phyloP scores from a whole-genome alignment of 2,329 filamentous ascomycete species.

The Microdochium nivale region DNA sequence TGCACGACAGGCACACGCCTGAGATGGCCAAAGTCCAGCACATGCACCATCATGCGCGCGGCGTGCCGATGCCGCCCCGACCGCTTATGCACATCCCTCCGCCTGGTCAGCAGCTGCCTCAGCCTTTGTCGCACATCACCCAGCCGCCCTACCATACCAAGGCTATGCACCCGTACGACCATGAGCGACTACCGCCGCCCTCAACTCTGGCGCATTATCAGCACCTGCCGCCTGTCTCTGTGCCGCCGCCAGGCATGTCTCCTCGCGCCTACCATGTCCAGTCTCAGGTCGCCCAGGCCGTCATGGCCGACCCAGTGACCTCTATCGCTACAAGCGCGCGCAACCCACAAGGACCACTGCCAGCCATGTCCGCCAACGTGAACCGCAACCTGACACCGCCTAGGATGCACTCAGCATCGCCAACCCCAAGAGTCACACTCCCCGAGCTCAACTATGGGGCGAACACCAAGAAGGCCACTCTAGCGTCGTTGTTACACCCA shows the following conservation, averaged over 20 bases:
- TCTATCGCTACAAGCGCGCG: conserved; percentile 18
- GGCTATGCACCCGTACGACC: conserved; percentile 10
- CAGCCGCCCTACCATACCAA: conserved; percentile 12
- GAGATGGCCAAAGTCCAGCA: conserved; percentile 15
- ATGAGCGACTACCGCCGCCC: conserved; percentile 15
- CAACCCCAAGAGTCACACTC: conserved; percentile 30
- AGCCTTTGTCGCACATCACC: not conserved
- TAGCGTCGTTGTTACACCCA: conserved; percentile 41
- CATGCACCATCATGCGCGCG: conserved; percentile 8
- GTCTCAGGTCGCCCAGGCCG: conserved; percentile 30
- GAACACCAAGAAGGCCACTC: conserved; percentile 30
- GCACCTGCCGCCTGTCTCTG: conserved; percentile 13
- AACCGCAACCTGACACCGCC: conserved; percentile 29
- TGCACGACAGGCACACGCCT: conserved; percentile 14
- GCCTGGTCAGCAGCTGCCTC: not conserved
- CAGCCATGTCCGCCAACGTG: conserved; percentile 23
- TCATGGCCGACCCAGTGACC: conserved; percentile 27
- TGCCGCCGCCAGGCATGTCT: conserved; percentile 23
- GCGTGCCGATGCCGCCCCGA: conserved; percentile 7
- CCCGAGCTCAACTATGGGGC: conserved; percentile 17
- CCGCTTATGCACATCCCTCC: conserved; percentile 5
- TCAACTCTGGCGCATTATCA: conserved; percentile 3
- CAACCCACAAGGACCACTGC: conserved; percentile 33
- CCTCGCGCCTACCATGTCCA: conserved; percentile 36
- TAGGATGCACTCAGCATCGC: conserved; percentile 39